phyloP scores from a whole-genome alignment of 225 moss, liverwort and hornwort species.

The Ulota crispa region DNA sequence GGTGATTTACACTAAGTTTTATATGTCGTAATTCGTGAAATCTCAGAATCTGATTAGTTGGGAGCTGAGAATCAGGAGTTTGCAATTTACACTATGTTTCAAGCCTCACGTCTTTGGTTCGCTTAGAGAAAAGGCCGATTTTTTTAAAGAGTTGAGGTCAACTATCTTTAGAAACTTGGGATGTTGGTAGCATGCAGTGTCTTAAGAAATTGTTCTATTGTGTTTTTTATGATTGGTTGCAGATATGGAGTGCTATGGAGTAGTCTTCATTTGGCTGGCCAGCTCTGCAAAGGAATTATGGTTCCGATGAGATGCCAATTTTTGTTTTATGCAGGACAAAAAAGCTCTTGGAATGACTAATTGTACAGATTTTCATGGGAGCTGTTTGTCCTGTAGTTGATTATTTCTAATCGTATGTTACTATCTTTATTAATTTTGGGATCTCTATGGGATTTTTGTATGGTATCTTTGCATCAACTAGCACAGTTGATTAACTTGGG shows the following conservation, averaged over 20 bases:
- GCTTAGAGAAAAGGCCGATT: too few relatives aligned
- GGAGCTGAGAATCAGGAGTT: too few relatives aligned
- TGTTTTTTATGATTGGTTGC: neutral
- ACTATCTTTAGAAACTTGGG: too few relatives aligned
- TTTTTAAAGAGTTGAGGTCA: too few relatives aligned
- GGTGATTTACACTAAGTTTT: too few relatives aligned
- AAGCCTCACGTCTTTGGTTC: too few relatives aligned
- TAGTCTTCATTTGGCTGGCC: neutral
- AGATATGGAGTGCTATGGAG: neutral
- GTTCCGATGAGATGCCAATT: slow-evolving; percentile 15
- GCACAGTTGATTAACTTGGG: neutral
- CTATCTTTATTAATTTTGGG: neutral
- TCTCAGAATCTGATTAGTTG: too few relatives aligned
- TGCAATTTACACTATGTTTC: too few relatives aligned
- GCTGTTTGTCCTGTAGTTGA: neutral
- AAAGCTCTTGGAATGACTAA: neutral
- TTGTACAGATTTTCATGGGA: slow-evolving; percentile 3
- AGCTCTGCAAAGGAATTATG: slow-evolving; percentile 6
- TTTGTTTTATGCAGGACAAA: slow-evolving; percentile 4
- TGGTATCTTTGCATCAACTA: neutral
- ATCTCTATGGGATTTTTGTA: too few relatives aligned
- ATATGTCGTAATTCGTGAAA: too few relatives aligned
- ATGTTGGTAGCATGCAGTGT: neutral
- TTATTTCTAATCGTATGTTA: neutral
- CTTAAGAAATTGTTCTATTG: neutral